A percentile compares a stretch with the other conserved stretches of the same genome.
These are phyloP conservation scores for Crotalaria pallida DNA, from an alignment of 306 rosid genomes.

Conservation along the genomic window DNA sequence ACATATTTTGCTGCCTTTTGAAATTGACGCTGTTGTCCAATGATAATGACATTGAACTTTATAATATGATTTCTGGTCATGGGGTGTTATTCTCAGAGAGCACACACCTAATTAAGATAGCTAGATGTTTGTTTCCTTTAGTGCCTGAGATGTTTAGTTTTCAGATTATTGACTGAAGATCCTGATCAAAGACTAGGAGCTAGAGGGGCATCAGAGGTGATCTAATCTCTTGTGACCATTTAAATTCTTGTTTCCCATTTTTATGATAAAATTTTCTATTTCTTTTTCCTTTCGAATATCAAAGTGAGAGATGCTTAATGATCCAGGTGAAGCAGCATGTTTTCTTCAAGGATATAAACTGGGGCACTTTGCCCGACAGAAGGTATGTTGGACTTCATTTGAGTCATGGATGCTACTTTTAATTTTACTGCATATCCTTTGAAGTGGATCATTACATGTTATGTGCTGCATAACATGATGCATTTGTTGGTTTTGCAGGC, in stretches of 20 bases:
- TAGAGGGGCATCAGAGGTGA: slow-evolving; percentile 89
- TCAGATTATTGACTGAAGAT: no score
- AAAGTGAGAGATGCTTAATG: slow-evolving; percentile 23
- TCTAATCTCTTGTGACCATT: slow-evolving; percentile 21
- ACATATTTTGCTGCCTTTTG: neutral
- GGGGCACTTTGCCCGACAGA: slow-evolving; percentile 99
- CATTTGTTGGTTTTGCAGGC: no score
- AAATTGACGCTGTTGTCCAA: neutral
- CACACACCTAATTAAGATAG: neutral
- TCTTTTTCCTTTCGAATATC: neutral
- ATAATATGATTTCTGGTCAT: neutral
- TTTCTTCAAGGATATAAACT: slow-evolving; percentile 91
- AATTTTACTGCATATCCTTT: neutral
- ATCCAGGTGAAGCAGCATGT: slow-evolving; percentile 88
- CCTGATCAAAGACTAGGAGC: slow-evolving; percentile 96
- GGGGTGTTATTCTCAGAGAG: neutral
- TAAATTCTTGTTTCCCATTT: slow-evolving; percentile 4
- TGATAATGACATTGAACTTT: neutral
- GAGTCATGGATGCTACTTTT: slow-evolving; percentile 2
- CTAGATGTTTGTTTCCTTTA: neutral
- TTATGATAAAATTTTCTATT: neutral
- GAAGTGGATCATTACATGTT: neutral
- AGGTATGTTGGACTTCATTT: slow-evolving; percentile 40
- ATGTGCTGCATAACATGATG: neutral
- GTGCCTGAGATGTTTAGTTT: slow-evolving; percentile 31